These are phyloP conservation scores for Gossypium turneri DNA, from an alignment of 345 rosid genomes.

Conservation along the genomic window DNA sequence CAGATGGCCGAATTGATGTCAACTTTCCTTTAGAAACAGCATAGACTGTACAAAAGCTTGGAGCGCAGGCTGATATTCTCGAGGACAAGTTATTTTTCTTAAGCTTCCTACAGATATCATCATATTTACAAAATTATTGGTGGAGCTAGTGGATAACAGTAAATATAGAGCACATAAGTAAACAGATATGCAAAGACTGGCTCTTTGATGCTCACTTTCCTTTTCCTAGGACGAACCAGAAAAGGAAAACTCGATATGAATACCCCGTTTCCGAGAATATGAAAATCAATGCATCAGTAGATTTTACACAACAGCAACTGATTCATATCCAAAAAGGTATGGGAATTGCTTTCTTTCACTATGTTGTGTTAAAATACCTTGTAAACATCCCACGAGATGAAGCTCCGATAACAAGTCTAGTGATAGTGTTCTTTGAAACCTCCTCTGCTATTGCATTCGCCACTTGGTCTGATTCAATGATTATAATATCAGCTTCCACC, in stretches of 20 bases:
- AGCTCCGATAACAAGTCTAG: conserved; percentile 81
- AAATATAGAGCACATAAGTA: background rate
- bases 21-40: conserved; percentile 73
- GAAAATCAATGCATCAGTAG: background rate
- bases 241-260: background rate
- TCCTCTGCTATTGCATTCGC: conserved; percentile 67
- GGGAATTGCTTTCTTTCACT: background rate
- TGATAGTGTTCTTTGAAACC: conserved; percentile 40
- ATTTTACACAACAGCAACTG: background rate
- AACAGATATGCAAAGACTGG: background rate
- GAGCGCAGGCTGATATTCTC: conserved; percentile 51
- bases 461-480: conserved; percentile 65
- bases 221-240: background rate
- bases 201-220: background rate
- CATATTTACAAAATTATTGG: background rate
- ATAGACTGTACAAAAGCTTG: conserved; percentile 72
- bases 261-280: background rate
- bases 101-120: conserved; percentile 39
- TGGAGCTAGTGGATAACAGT: background rate
- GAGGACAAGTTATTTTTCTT: conserved; percentile 56
- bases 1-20: conserved; percentile 71
- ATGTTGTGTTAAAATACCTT: conserved; percentile 39
- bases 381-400: conserved; percentile 53
- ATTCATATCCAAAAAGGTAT: background rate
- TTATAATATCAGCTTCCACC: conserved; percentile 54